phyloP scores from a whole-genome alignment of 495 filamentous ascomycete genomes.

The Lophiotrema nucula region DNA sequence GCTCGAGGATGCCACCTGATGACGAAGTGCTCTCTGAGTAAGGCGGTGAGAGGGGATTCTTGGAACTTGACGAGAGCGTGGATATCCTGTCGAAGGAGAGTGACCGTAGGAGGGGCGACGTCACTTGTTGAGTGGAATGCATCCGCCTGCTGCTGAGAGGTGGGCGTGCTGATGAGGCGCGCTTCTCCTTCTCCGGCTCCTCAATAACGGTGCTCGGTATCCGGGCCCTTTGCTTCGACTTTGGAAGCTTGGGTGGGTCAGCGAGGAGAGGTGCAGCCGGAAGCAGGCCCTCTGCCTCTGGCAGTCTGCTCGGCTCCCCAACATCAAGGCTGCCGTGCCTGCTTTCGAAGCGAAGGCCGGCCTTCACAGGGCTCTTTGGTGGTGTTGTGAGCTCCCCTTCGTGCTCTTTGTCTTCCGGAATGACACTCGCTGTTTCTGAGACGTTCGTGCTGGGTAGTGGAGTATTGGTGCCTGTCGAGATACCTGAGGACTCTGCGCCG shows the following conservation, averaged over 20 bases:
- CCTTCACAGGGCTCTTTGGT: constrained; percentile 42
- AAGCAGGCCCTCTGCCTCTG: constrained; percentile 5
- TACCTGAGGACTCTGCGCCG: constrained; percentile 32
- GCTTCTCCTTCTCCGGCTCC: not conserved
- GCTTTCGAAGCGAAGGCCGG: constrained; percentile 38
- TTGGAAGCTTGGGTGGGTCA: constrained; percentile 24
- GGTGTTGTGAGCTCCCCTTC: constrained; percentile 57
- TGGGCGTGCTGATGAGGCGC: constrained; percentile 2
- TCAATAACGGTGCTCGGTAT: not conserved
- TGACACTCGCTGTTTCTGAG: constrained; percentile 50
- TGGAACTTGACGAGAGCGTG: not conserved
- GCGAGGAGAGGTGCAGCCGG: constrained; percentile 42
- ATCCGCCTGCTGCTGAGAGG: constrained; percentile 20
- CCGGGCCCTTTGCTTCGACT: constrained; percentile 4
- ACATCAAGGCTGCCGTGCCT: too few species aligned
- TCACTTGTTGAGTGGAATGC: constrained; percentile 12
- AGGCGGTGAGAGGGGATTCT: constrained; percentile 8
- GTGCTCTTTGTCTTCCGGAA: constrained; percentile 47
- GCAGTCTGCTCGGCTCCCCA: constrained; percentile 10
- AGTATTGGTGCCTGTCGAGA: constrained; percentile 40
- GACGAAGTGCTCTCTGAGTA: not conserved
- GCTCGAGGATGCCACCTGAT: constrained; percentile 64
- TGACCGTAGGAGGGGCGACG: constrained; percentile 31
- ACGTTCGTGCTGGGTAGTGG: constrained; percentile 43
- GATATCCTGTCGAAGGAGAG: constrained; percentile 32